Evolutionary conservation across 805 yeast species (phyloP), one percentile per base, ranked within the genome.

Genomic region (Lipomyces kockii): DNA sequence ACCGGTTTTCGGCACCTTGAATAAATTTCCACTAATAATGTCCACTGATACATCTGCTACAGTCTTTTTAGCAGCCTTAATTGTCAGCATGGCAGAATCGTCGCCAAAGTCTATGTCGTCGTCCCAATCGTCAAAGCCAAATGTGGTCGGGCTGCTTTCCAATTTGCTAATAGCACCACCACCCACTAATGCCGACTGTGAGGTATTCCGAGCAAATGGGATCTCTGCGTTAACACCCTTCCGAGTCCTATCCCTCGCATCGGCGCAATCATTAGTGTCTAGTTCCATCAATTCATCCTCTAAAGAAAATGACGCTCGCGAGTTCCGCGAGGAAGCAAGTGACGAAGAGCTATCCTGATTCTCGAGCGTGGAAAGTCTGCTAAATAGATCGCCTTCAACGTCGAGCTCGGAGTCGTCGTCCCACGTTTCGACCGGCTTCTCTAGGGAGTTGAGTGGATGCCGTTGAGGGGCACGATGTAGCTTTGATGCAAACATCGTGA

Each of bases 381-480:
- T 59, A 29, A 66, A 66, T n/a, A 66, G 25, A 52, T 62, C 69
- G n/a, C 57, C 65, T n/a, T 57, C 65, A 34, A 67, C 25, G 2
- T 67, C 70, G 8, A 68, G 37, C n/a, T 68, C 71, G 17, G 58
- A 55, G 54, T 68, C 71, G 51, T 66, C 64, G 43, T 68, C 71
- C 71, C 71, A 68, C 11, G 49, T 63, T 27, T 68, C 71, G 32
- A 67, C 61, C n/a, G 51, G 66, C 39, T 62, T 57, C 54, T 32
- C 58, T 17, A 59, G 51, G 6, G 29, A 54, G 61, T 60, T 67
- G 25, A 64, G 63, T 52, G 67, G 70, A 59, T 67, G 70, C 34
- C 70, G 59, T 8, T 29, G 57, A 6, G 64, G 62, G 27, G 11
- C 34, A 5, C 9, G 34, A 7, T 22, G 29, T 6, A 22, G 14